Evolutionary conservation across 2,329 filamentous ascomycete species (phyloP), one percentile per base, ranked within the genome.

Genomic region (Phaeosphaeria sp.): DNA sequence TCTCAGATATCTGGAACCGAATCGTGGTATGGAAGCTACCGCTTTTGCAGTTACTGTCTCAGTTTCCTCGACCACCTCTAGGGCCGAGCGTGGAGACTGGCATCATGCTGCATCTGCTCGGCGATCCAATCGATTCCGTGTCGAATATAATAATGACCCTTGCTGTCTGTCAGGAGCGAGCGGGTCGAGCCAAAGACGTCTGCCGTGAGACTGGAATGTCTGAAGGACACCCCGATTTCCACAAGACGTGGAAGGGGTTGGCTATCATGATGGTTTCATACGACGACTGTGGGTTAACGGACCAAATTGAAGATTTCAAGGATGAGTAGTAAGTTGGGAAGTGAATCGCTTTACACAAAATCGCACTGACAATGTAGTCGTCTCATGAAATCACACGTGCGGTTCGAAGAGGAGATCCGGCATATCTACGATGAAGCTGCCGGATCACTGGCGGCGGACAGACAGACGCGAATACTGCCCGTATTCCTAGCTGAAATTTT

Each of bases 231-330:
- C 30, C 53, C 17, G 55, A 58, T 11, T 67, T 61, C 43, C n/a
- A 52, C 11, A 48, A 39, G 6, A 62, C 57, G 1, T 67, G 63
- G 65, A 67, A 65, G 30, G 54, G 58, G 20, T 27, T 67, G 21
- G 59, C 65, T 11, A 59, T 67, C 46, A 60, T 67, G 10, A 64
- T 67, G 60, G 55, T 62, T 1, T 65, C 65, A 6, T 67, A 67
- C 39, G 65, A 67, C 43, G 65, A 67, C 13, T 67, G 65, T 39
- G 65, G 65, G 13, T 52, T 51, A 22, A 36, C 54, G 3, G 53
- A 63, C 2, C 56, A 58, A 39, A 52, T 56, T 2, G 41, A 47
- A 6, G 23, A 43, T 10, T 52, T 65, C 50, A 52, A 54, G 20
- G 43, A 46, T 22, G 21, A 51, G 21, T 65, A 62, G 65, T 67